Evolutionary conservation across 345 rosid species (phyloP).

Genomic region (Eutrema japonicum): DNA sequence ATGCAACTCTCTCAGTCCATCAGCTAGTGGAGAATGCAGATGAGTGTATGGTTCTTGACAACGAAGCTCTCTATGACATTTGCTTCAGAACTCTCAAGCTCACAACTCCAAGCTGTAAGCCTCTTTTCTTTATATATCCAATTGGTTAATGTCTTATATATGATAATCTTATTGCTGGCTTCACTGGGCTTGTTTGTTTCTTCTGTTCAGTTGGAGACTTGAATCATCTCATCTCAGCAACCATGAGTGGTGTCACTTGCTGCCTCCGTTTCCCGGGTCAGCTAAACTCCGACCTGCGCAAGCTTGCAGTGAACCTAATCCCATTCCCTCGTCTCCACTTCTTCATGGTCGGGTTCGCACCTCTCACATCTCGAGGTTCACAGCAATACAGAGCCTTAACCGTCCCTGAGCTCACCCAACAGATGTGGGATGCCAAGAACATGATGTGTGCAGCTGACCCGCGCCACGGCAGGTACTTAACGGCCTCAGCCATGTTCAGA

Average conservation of each 20-base stretch:
- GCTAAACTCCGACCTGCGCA: slow-evolving; percentile 74
- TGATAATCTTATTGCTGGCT: background rate
- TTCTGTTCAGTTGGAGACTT: slow-evolving; percentile 62
- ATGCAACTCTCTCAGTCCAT: slow-evolving; percentile 76
- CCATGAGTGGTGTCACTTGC: slow-evolving; percentile 84
- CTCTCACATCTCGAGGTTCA: slow-evolving; percentile 75
- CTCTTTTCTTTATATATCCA: background rate
- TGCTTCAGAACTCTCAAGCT: slow-evolving; percentile 80
- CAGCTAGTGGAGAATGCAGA: slow-evolving; percentile 81
- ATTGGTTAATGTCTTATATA: background rate
- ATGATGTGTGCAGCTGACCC: slow-evolving; percentile 92
- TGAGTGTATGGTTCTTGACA: slow-evolving; percentile 76
- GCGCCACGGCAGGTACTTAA: slow-evolving; percentile 74
- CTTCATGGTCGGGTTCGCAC: slow-evolving; percentile 81
- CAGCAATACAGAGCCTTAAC: slow-evolving; percentile 76
- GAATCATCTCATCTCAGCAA: slow-evolving; percentile 76
- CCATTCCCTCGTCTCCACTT: slow-evolving; percentile 81
- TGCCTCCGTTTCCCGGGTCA: slow-evolving; percentile 80
- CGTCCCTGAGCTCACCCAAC: slow-evolving; percentile 79
- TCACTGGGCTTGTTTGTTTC: slow-evolving; percentile 4
- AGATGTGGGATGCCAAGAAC: slow-evolving; percentile 88
- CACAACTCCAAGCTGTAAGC: slow-evolving; percentile 80
- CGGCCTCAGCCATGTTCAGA: slow-evolving; percentile 81
- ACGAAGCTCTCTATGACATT: slow-evolving; percentile 74
- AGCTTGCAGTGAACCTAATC: slow-evolving; percentile 73